Conservation (phyloP, 129 eudicot genomes). For the Artemisia argyi region DNA sequence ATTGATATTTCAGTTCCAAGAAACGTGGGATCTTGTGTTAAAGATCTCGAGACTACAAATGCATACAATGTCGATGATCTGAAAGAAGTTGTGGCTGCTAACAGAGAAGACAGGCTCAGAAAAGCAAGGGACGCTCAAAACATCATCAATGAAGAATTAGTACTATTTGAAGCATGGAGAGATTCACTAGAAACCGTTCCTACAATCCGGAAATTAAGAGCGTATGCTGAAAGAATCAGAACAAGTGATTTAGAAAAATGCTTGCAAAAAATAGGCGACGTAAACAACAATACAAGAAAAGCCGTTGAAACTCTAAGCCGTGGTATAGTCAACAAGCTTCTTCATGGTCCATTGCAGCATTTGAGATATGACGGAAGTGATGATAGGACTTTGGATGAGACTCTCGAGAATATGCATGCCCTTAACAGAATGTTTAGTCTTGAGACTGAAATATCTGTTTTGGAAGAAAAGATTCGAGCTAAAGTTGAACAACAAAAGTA, state of each 20-base stretch:
- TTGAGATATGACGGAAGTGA: conserved; percentile 88
- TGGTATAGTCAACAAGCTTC: conserved; percentile 84
- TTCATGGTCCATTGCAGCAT: conserved; percentile 88
- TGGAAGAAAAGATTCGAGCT: conserved; percentile 88
- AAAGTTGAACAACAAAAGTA: conserved; percentile 81
- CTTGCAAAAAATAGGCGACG: conserved; percentile 72
- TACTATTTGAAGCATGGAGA: conserved; percentile 76
- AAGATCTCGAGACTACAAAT: conserved; percentile 55
- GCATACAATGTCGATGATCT: conserved; percentile 91
- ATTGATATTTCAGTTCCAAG: conserved; percentile 89
- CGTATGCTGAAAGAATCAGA: conserved; percentile 80
- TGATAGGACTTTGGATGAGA: conserved; percentile 70
- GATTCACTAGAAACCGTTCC: conserved; percentile 96
- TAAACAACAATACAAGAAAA: conserved; percentile 57
- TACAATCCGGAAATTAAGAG: conserved; percentile 80
- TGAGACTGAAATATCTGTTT: conserved; percentile 71
- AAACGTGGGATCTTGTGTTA: conserved; percentile 80
- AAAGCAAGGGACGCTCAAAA: conserved; percentile 82
- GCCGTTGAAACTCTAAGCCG: conserved; percentile 78
- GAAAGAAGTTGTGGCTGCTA: conserved; percentile 94
- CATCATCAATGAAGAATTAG: conserved; percentile 64
- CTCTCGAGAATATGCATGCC: conserved; percentile 92
- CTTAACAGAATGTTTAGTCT: conserved; percentile 81
- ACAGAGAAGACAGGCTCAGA: conserved; percentile 70
- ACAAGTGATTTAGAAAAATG: conserved; percentile 78